Evolutionary conservation across 345 rosid species (phyloP).

Genomic region (Hevea brasiliensis): DNA sequence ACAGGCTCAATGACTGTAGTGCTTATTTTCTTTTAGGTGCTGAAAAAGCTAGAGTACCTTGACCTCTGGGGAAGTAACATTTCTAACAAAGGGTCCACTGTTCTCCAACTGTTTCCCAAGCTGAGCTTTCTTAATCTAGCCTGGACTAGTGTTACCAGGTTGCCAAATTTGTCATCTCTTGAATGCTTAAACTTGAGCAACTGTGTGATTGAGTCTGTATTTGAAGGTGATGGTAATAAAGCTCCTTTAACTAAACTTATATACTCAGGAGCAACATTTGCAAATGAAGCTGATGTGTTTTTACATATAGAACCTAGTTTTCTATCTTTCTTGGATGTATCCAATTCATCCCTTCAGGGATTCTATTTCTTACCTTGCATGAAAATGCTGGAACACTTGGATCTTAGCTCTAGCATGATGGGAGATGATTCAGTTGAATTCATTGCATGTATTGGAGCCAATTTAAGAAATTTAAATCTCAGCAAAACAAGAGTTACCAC

Average conservation of each 20-base stretch:
- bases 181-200: conserved; percentile 80
- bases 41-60: conserved; percentile 74
- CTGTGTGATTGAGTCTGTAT: conserved; percentile 56
- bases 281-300: conserved; percentile 56
- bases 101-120: conserved; percentile 53
- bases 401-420: conserved; percentile 58
- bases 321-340: conserved; percentile 59
- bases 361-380: conserved; percentile 58
- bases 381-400: conserved; percentile 65
- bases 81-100: conserved; percentile 56
- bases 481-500: conserved; percentile 69
- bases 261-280: conserved; percentile 63
- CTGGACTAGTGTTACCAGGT: conserved; percentile 63
- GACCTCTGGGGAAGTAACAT: conserved; percentile 90
- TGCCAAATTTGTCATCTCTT: conserved; percentile 62
- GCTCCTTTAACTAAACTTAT: conserved; percentile 58
- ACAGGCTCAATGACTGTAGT: background rate
- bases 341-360: conserved; percentile 53
- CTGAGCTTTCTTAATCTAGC: conserved; percentile 75
- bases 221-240: conserved; percentile 36
- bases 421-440: conserved; percentile 67
- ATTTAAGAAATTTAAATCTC: conserved; percentile 62
- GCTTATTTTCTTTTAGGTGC: conserved; percentile 42
- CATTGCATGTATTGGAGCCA: conserved; percentile 56
- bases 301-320: conserved; percentile 41